Evolutionary conservation across 768 basidiomycete genomes (phyloP), one percentile per base, ranked within the genome.

Genomic region (Mycena olivaceomarginata): DNA sequence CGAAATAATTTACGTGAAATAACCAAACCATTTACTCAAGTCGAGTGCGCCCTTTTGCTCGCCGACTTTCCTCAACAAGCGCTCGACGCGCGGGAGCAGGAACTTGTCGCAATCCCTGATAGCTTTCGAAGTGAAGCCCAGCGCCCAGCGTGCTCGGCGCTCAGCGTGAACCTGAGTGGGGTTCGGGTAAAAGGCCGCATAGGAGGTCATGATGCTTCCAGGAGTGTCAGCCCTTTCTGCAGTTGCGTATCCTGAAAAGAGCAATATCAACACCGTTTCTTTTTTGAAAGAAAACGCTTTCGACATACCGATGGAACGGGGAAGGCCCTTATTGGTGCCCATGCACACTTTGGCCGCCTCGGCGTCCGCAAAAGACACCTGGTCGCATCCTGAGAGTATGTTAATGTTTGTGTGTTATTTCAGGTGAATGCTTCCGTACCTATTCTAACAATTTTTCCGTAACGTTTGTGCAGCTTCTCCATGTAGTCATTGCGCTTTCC

Each of bases 401-500:
- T 53, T n/a, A 68, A 62, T 8, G 13, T 40, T 7, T 60, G 15
- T 15, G 13, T 22, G 11, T 12, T 16, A 12, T 16, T 16, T 16
- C 2, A 7, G 16, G 25, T 16, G 15, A 15, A 37, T 12, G 16
- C 31, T 31, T 56, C 10, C 60, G 40, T 20, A 74, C 72, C 72
- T 53, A 66, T 65, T 74, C 72, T 48, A 16, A 74, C 72, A 20
- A 74, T 37, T 37, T 65, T 65, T 2, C 72, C 72, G 40, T 74
- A 66, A 16, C 72, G 64, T 67, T 43, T 66, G 51, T 74, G 72
- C 15, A 74, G 53, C 53, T 74, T 57, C 45, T 74, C 64, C 16
- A 74, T 25, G 72, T 39, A 40, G 5, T 56, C 46, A 46, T 74
- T 37, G 53, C 72, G 72, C 63, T 67, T 51, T 41, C 72, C 72